These are phyloP conservation scores for Colletotrichum sublineola DNA, from an alignment of 2,329 filamentous ascomycete species.

Conservation along the genomic window DNA sequence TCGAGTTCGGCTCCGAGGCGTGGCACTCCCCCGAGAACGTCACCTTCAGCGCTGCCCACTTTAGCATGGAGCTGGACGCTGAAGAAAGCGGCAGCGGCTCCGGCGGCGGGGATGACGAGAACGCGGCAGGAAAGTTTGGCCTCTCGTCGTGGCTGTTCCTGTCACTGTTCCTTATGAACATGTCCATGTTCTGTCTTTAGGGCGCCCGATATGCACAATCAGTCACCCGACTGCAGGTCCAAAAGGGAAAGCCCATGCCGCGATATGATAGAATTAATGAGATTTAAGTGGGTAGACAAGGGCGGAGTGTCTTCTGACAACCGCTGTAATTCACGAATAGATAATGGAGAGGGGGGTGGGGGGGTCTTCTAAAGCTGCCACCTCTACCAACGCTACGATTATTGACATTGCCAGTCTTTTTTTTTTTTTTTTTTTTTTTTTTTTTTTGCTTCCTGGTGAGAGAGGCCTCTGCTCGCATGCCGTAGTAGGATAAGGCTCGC, in stretches of 20 bases:
- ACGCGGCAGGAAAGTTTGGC: conserved; percentile 6
- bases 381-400: neutral
- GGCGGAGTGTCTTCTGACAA: neutral
- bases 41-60: conserved; percentile 49
- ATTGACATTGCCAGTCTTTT: neutral
- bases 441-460: neutral
- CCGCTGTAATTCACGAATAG: neutral
- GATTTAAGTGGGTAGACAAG: neutral
- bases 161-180: conserved; percentile 2
- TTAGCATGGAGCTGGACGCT: conserved; percentile 45
- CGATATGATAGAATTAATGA: neutral
- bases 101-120: conserved; percentile 11
- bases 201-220: neutral
- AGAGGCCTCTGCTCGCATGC: too few relatives aligned
- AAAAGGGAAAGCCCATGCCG: too few relatives aligned
- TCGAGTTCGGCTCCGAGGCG: conserved; percentile 51
- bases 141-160: conserved; percentile 6
- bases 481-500: neutral
- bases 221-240: neutral
- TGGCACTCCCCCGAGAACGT: conserved; percentile 48
- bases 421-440: neutral
- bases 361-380: too few relatives aligned
- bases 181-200: neutral
- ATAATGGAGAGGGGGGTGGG: neutral
- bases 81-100: conserved; percentile 18